Conservation (phyloP, 169 alveolate genomes). For the Plasmodium falciparum region DNA sequence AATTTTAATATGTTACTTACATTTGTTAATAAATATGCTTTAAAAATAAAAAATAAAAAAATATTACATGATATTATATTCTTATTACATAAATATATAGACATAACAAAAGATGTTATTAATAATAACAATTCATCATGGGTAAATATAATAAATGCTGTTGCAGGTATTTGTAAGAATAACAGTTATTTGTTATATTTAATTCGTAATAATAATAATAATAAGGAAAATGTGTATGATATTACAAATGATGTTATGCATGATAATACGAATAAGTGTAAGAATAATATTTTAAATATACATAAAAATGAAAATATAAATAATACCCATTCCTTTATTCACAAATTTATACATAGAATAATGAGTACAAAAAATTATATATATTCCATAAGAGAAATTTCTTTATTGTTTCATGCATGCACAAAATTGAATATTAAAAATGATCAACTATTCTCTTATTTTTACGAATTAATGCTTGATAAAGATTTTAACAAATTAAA, state of each 20-base stretch:
- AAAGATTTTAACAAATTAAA: slow-evolving; percentile 16
- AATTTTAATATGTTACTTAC: slow-evolving; percentile 65
- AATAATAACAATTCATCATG: slow-evolving; percentile 58
- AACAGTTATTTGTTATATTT: slow-evolving; percentile 25
- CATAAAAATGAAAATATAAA: not conserved
- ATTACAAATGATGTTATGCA: no score
- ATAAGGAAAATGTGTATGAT: not conserved
- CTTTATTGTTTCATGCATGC: slow-evolving; percentile 54
- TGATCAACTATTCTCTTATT: slow-evolving; percentile 14
- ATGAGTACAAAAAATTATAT: not conserved
- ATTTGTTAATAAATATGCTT: slow-evolving; percentile 31
- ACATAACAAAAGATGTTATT: not conserved
- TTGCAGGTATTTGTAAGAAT: slow-evolving; percentile 30
- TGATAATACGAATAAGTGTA: no score
- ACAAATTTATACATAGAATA: slow-evolving; percentile 32
- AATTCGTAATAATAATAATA: slow-evolving; percentile 8
- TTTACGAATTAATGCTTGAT: slow-evolving; percentile 19
- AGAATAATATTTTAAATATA: no score
- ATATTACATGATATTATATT: slow-evolving; percentile 29
- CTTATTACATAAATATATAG: slow-evolving; percentile 37
- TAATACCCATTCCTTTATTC: slow-evolving; percentile 1
- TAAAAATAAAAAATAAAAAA: slow-evolving; percentile 30
- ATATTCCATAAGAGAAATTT: slow-evolving; percentile 65
- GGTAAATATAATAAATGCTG: slow-evolving; percentile 50
- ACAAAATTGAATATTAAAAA: slow-evolving; percentile 27